These are phyloP conservation scores for Striga hermonthica DNA, from an alignment of 305 asterid species.

Conservation along the genomic window DNA sequence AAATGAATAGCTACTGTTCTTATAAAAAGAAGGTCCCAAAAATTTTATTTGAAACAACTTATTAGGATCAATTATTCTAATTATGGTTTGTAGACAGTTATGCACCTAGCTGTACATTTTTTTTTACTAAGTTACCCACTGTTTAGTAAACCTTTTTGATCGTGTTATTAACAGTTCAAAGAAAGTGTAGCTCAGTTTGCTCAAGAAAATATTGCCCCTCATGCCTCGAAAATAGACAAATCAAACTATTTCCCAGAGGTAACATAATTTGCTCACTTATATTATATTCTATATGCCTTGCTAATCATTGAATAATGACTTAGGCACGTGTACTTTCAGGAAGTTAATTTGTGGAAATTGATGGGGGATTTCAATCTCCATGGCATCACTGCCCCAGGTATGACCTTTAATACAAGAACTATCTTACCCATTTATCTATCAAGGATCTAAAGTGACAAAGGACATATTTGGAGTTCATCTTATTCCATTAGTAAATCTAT, in stretches of 20 bases:
- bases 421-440: neutral
- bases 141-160: conserved; percentile 11
- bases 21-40: neutral
- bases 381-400: conserved; percentile 96
- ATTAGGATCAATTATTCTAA: too few relatives aligned
- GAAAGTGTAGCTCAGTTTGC: conserved; percentile 94
- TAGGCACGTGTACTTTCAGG: conserved; percentile 45
- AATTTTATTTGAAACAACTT: too few relatives aligned
- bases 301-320: conserved; percentile 19
- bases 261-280: conserved; percentile 20
- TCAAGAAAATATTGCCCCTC: conserved; percentile 84
- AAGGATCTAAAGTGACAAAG: neutral
- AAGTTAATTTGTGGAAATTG: conserved; percentile 85
- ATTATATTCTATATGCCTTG: conserved; percentile 1
- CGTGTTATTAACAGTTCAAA: conserved; percentile 59
- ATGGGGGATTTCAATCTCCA: conserved; percentile 96
- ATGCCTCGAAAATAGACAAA: conserved; percentile 77
- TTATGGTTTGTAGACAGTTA: too few relatives aligned
- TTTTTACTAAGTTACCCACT: neutral
- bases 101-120: too few relatives aligned
- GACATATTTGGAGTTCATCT: neutral
- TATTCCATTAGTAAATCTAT: neutral
- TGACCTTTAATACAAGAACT: neutral
- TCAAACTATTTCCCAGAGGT: conserved; percentile 87
- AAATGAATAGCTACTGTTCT: neutral